These are phyloP conservation scores for Lojkania enalia DNA, from an alignment of 2,329 filamentous ascomycete genomes.

Conservation along the genomic window DNA sequence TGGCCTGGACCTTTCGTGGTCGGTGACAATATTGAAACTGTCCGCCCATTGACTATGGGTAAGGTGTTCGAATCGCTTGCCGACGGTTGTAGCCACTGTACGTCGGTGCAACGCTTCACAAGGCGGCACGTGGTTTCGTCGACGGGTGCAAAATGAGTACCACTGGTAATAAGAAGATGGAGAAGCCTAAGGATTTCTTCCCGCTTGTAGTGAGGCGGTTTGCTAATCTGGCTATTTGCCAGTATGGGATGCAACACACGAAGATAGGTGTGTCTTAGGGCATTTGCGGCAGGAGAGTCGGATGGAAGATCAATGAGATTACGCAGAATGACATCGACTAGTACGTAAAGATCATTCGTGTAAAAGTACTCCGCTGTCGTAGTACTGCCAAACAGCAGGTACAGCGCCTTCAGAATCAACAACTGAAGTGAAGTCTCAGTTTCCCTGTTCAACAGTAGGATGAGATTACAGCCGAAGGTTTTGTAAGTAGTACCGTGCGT, in stretches of 20 bases:
- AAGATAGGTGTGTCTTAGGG: constrained; percentile 88
- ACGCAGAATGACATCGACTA: constrained; percentile 93
- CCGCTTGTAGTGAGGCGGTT: constrained; percentile 88
- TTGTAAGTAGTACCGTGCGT: constrained; percentile 79
- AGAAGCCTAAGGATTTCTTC: constrained; percentile 81
- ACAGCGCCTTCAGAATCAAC: constrained; percentile 93
- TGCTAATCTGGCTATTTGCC: constrained; percentile 85
- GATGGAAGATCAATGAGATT: constrained; percentile 95
- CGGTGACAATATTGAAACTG: constrained; percentile 27
- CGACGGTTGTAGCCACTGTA: constrained; percentile 63
- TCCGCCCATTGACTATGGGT: constrained; percentile 19
- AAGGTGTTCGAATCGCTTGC: constrained; percentile 25
- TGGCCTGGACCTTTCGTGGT: constrained; percentile 19
- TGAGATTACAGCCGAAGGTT: constrained; percentile 97
- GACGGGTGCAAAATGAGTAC: constrained; percentile 75
- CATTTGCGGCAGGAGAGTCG: constrained; percentile 59
- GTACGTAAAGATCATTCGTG: constrained; percentile 91
- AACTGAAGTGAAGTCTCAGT: constrained; percentile 90
- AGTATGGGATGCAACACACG: constrained; percentile 89
- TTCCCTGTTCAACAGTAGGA: constrained; percentile 91
- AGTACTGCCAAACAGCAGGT: constrained; percentile 89
- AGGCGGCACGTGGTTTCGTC: constrained; percentile 80
- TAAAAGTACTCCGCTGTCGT: constrained; percentile 98
- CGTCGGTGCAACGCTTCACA: constrained; percentile 72
- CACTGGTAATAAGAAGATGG: constrained; percentile 66